Evolutionary conservation across 176 grass and related monocot species (phyloP).

Genomic region (Eleusine coracana): DNA sequence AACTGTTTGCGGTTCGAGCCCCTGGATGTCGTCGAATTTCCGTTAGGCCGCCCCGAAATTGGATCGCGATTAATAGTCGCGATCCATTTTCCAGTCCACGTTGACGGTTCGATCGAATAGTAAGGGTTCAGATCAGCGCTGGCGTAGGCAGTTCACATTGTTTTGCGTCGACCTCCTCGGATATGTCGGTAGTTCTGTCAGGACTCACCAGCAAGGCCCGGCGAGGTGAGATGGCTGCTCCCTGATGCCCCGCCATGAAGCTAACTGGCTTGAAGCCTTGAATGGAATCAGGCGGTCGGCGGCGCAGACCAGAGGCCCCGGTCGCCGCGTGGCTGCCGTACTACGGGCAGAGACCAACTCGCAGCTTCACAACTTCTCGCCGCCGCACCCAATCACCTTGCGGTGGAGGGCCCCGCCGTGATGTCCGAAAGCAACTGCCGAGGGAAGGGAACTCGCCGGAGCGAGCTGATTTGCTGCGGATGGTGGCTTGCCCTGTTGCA

Average conservation of each 20-base stretch:
- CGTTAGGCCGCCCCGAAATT: too few relatives aligned
- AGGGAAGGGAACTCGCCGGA: too few relatives aligned
- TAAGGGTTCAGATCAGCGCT: background rate
- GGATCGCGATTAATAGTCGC: background rate
- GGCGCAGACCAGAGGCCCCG: background rate
- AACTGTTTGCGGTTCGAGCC: too few relatives aligned
- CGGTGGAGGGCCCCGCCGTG: background rate
- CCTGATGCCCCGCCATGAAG: background rate
- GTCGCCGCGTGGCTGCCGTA: slow-evolving; percentile 7
- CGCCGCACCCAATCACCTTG: background rate
- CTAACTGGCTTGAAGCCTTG: slow-evolving; percentile 6
- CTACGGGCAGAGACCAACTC: background rate
- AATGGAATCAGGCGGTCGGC: background rate
- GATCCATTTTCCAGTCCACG: background rate
- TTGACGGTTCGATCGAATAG: background rate
- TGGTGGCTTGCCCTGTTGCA: too few relatives aligned
- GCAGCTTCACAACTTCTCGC: background rate
- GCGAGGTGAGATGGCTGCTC: too few relatives aligned
- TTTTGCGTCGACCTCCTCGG: too few relatives aligned
- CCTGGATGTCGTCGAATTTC: too few relatives aligned
- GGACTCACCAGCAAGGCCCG: too few relatives aligned
- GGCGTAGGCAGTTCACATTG: too few relatives aligned
- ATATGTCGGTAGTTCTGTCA: too few relatives aligned
- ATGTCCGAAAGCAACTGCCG: too few relatives aligned
- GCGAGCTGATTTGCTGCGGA: too few relatives aligned